Base-by-base conservation (phyloP, 163 green algal species). In the Scenedesmus sp. region DNA sequence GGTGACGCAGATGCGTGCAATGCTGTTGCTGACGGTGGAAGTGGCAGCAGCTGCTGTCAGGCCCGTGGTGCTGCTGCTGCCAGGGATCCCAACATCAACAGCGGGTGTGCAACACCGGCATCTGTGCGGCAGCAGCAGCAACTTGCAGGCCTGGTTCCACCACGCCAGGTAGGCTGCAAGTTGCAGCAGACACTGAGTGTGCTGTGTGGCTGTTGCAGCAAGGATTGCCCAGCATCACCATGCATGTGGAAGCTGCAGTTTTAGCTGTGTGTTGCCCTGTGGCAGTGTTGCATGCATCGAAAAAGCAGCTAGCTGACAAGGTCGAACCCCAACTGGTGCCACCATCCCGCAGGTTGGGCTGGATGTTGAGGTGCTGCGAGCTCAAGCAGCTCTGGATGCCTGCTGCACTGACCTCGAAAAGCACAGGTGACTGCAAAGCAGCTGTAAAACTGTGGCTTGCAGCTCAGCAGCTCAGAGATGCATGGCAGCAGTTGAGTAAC, bases 71-170 rank as follows among this genome's bases (percentile, higher is more conserved):
- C 61, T n/a, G 88, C 88, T 33, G 88, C 88, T 51, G 82, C 70
- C 0, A 59, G 88, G 10, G 88, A 92, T 68, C 88, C 88, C 16
- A 7, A 22, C 2, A 80, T 92, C 43, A 92, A 92, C 88, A 51
- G 82, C 30, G 88, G 88, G 3, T 92, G 88, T 59, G 88, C 88
- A 6, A 92, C 88, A 22, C 22, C 88, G 7, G 65, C 81, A 26
- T 40, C 46, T 42, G 81, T 83, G n/a, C 33, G 88, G 33, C 81
- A 89, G 65, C 65, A 92, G 80, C 86, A 59, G 78, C 73, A 91
- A 35, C 24, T 91, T 2, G 20, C 56, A 37, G 87, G 87, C 1
- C 43, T 91, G n/a, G 18, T 86, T 24, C 87, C 85, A 35, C 85
- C 85, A 15, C 46, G 85, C 2, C 70, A 84, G 85, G 83, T 88